phyloP scores from a whole-genome alignment of 2,329 filamentous ascomycete species.

The Fusarium sp. region DNA sequence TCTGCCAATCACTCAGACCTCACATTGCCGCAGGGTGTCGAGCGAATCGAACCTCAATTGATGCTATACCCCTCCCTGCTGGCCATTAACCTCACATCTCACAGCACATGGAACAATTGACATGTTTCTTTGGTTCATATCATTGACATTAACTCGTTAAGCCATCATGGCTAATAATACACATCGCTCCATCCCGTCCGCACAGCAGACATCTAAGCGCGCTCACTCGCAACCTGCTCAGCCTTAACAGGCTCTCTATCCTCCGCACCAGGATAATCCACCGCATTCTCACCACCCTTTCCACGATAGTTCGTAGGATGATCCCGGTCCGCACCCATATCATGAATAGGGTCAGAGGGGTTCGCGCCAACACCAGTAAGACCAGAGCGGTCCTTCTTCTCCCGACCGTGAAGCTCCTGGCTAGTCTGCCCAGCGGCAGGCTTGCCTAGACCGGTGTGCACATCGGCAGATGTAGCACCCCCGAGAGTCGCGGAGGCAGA shows the following conservation, averaged over 20 bases:
- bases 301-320: constrained; percentile 35
- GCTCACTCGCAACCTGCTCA: constrained; percentile 38
- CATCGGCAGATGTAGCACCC: constrained; percentile 57
- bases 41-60: accelerated
- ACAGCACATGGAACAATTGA: background rate
- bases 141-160: constrained; percentile 31
- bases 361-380: constrained; percentile 53
- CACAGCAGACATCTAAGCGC: constrained; percentile 13
- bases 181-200: background rate
- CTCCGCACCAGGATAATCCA: constrained; percentile 34
- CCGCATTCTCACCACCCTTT: constrained; percentile 23
- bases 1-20: background rate
- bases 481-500: constrained; percentile 51
- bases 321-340: constrained; percentile 45
- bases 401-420: constrained; percentile 52
- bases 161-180: constrained; percentile 15
- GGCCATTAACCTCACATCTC: background rate
- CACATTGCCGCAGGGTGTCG: background rate
- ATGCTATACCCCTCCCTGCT: background rate
- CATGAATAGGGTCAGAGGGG: constrained; percentile 41
- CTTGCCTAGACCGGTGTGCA: constrained; percentile 56
- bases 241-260: constrained; percentile 35
- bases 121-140: background rate
- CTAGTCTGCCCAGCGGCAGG: constrained; percentile 55
- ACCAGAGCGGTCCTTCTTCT: constrained; percentile 51